Evolutionary conservation across 1,139 yeast genomes (phyloP).

Genomic region (Nakaseomyces glabratus): DNA sequence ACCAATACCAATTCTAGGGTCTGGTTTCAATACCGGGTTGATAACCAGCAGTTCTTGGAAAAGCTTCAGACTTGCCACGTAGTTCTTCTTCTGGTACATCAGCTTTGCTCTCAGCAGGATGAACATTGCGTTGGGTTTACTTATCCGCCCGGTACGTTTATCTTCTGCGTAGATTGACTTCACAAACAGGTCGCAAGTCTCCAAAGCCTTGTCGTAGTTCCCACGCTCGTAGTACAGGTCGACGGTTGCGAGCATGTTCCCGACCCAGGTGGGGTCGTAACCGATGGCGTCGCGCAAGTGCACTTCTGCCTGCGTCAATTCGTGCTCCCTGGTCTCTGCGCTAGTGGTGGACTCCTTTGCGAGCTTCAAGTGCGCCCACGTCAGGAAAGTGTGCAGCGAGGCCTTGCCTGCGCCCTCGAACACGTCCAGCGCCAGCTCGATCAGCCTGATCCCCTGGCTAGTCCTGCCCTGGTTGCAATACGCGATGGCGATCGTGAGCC

Average conservation of each 20-base stretch:
- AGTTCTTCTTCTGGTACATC: slow-evolving; percentile 62
- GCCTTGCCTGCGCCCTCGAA: slow-evolving; percentile 39
- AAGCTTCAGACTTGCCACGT: slow-evolving; percentile 61
- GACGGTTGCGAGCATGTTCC: slow-evolving; percentile 55
- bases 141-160: slow-evolving; percentile 21
- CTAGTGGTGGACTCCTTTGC: slow-evolving; percentile 34
- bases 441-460: slow-evolving; percentile 56
- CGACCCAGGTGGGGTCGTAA: slow-evolving; percentile 37
- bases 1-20: slow-evolving; percentile 92
- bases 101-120: slow-evolving; percentile 79
- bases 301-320: slow-evolving; percentile 30
- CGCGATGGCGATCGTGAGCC: slow-evolving; percentile 78
- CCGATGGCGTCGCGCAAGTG: slow-evolving; percentile 33
- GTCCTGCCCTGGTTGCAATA: slow-evolving; percentile 56
- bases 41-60: slow-evolving; percentile 75
- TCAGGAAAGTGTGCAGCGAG: slow-evolving; percentile 51
- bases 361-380: slow-evolving; percentile 63
- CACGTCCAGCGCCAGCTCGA: slow-evolving; percentile 49
- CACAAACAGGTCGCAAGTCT: slow-evolving; percentile 48
- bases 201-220: slow-evolving; percentile 57
- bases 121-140: slow-evolving; percentile 58
- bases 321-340: slow-evolving; percentile 25
- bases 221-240: slow-evolving; percentile 41
- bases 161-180: slow-evolving; percentile 34
- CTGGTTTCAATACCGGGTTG: slow-evolving; percentile 75